These are phyloP conservation scores for Flaveria floridana DNA, from an alignment of 140 eudicot species.

Conservation along the genomic window DNA sequence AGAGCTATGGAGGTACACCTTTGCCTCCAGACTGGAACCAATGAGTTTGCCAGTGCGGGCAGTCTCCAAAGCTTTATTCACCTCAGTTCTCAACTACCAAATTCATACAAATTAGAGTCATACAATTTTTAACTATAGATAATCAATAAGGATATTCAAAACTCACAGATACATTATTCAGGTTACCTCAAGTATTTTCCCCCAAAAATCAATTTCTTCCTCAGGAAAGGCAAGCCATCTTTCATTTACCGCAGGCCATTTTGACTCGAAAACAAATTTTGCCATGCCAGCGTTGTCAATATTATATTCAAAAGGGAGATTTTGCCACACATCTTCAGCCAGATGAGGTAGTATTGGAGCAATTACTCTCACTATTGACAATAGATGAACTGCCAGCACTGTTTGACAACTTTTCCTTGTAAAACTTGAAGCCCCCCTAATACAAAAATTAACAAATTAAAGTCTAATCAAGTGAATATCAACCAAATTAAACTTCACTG, in stretches of 20 bases:
- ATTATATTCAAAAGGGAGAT: constrained; percentile 75
- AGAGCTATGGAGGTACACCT: constrained; percentile 66
- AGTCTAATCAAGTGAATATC: constrained; percentile 20
- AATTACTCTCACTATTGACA: constrained; percentile 66
- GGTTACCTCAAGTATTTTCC: constrained; percentile 78
- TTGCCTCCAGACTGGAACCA: constrained; percentile 97
- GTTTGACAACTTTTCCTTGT: constrained; percentile 96
- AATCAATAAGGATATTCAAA: neutral
- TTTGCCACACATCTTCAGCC: constrained; percentile 98
- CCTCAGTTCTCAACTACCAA: constrained; percentile 92
- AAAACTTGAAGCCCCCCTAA: constrained; percentile 76
- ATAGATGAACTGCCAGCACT: constrained; percentile 84
- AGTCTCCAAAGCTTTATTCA: constrained; percentile 74
- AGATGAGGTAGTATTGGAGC: constrained; percentile 96
- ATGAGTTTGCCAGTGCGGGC: constrained; percentile 85
- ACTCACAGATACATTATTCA: neutral
- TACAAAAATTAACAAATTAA: constrained; percentile 10
- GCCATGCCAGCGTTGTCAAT: constrained; percentile 45
- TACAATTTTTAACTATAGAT: neutral
- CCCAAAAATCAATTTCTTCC: constrained; percentile 78
- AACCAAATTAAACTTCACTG: neutral
- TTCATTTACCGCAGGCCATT: constrained; percentile 77
- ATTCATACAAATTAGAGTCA: neutral
- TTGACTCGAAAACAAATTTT: constrained; percentile 78
- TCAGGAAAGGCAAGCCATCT: constrained; percentile 68